Percentiles rank a stretch among this genome's conserved stretches.
These are phyloP conservation scores for Talaromyces adpressus DNA, from an alignment of 495 filamentous ascomycete genomes.

Conservation along the genomic window DNA sequence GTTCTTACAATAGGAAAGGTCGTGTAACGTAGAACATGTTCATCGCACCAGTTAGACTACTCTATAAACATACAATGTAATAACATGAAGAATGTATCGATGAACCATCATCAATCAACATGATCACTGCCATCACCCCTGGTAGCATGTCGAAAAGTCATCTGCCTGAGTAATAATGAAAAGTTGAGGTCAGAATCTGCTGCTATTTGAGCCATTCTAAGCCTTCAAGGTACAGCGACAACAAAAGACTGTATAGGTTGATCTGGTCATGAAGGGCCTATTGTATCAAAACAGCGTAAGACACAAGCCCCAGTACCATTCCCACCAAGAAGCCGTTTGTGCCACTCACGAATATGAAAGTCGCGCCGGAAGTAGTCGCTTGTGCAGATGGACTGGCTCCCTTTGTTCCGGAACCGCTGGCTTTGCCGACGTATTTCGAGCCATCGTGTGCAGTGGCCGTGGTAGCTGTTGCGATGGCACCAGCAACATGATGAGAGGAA, in stretches of 20 bases:
- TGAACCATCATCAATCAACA: background rate
- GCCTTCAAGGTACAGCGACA: background rate
- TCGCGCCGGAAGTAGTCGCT: background rate
- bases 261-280: background rate
- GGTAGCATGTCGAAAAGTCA: background rate
- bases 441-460: background rate
- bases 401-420: background rate
- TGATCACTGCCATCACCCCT: background rate
- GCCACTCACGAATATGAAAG: background rate
- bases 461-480: background rate
- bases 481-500: background rate
- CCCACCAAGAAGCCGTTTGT: background rate
- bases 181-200: background rate
- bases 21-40: background rate
- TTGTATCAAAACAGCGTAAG: background rate
- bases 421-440: background rate
- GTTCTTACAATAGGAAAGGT: background rate
- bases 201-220: background rate
- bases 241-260: background rate
- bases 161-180: background rate
- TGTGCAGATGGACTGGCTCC: background rate
- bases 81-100: background rate
- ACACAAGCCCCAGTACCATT: background rate
- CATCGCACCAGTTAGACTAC: background rate
- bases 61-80: background rate